Conservation (phyloP, 1,139 yeast genomes). For the Pichia sp. region DNA sequence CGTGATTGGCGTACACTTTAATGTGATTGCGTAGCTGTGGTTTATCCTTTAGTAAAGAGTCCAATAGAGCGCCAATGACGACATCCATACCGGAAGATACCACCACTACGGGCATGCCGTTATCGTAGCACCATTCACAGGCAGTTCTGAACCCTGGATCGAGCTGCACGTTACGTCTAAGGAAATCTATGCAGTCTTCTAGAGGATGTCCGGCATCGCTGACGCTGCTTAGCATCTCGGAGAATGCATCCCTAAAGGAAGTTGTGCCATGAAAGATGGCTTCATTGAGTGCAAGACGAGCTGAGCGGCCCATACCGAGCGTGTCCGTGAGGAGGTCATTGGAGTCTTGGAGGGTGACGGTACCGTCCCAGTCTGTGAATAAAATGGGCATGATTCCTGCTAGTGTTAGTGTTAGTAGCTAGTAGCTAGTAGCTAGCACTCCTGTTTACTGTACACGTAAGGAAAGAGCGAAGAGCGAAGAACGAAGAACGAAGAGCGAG, state of each 20-base stretch:
- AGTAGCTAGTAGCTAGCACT: no score
- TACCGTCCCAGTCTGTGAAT: constrained; percentile 97
- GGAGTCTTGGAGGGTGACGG: constrained; percentile 87
- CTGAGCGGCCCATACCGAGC: constrained; percentile 74
- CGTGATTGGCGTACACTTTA: constrained; percentile 79
- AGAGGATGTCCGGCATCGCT: constrained; percentile 42
- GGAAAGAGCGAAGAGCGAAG: no score
- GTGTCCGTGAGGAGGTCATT: constrained; percentile 87
- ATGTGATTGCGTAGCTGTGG: constrained; percentile 67
- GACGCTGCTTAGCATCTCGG: constrained; percentile 73
- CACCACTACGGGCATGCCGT: constrained; percentile 62
- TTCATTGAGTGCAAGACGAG: constrained; percentile 62
- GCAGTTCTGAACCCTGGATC: constrained; percentile 89
- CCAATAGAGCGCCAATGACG: constrained; percentile 69
- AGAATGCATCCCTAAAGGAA: constrained; percentile 77
- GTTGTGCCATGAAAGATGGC: constrained; percentile 51
- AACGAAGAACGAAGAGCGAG: no score
- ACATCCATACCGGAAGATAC: constrained; percentile 93
- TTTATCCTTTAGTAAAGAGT: constrained; percentile 61
- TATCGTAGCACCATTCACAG: constrained; percentile 67
- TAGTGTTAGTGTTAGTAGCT: no score
- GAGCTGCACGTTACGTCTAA: constrained; percentile 54
- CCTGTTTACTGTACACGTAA: no score
- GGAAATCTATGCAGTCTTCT: constrained; percentile 68
- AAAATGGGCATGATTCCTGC: no score